phyloP scores from a whole-genome alignment of 1,284 basidiomycete genomes.

The Ceratobasidium sp. region DNA sequence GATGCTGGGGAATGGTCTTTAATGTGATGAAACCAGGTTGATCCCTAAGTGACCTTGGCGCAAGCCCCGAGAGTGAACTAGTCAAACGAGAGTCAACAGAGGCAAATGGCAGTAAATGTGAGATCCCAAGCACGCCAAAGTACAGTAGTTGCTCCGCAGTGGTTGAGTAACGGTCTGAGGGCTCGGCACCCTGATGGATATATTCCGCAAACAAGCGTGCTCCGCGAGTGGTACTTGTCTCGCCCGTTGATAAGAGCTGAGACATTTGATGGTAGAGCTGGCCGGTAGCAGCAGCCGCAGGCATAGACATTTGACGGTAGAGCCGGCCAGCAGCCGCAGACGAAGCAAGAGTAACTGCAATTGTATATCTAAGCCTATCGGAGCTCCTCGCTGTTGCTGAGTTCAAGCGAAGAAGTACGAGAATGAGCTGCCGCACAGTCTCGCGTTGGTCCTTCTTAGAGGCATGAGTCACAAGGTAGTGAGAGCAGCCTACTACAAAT shows the following conservation, averaged over 20 bases:
- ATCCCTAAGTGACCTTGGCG: no score
- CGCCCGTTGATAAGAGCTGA: not conserved
- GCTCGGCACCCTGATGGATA: not conserved
- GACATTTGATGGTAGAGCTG: not conserved
- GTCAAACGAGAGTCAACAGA: not conserved
- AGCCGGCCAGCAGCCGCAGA: not conserved
- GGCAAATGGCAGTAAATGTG: not conserved
- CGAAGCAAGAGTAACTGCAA: not conserved
- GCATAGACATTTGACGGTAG: no score
- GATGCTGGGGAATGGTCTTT: not conserved
- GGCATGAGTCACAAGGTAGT: not conserved
- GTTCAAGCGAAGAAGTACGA: not conserved
- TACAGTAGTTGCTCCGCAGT: not conserved
- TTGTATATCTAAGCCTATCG: not conserved
- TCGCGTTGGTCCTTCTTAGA: not conserved
- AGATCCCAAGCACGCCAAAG: not conserved
- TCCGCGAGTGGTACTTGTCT: not conserved
- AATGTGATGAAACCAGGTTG: not conserved
- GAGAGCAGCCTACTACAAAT: not conserved
- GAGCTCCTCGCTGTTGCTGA: not conserved
- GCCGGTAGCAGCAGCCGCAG: not conserved
- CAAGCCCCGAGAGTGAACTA: no score
- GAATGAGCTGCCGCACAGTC: not conserved
- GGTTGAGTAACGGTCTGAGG: not conserved
- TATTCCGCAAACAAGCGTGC: not conserved